Base-by-base conservation (phyloP, 768 basidiomycete genomes). In the Pisolithus albus region DNA sequence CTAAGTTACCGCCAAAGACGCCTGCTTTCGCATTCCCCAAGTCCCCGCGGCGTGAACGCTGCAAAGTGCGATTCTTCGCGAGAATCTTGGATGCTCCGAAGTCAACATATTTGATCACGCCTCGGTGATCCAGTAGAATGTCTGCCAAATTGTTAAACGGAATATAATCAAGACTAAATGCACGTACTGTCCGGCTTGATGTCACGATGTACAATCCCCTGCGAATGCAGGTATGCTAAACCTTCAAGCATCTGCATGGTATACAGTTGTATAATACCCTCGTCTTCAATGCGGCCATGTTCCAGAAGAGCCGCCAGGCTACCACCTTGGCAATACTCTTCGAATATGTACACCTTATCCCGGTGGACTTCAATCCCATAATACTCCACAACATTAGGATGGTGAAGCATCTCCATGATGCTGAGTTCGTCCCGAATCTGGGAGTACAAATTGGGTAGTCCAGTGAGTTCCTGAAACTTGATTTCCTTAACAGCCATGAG, bases 401-500 rank as follows among this genome's bases (percentile, higher is more conserved):
- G 96, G 55, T 91, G 89, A 23, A 98, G 77, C 82, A 98, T 86
- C 68, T 94, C 92, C 96, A 99, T 99, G 51, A 99, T 92, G 58
- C 82, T 85, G 50, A 96, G 82, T 70, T 99, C 96, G 65, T 98
- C 93, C 65, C 83, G 87, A 69, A 98, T 96, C 64, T 94, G 90
- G 48, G 88, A 79, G 71, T 92, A 91, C 24, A 98, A 76, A 55
- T 82, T 90, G 4, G 94, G 88, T 47, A 92, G 72, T 18, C 90
- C 91, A 5, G 90, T 83, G 11, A 95, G 73, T 65, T 97, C 95
- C 64, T 94, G 92, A 67, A 94, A 95, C 53, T 92, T 92, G 66
- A 98, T 92, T 72, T 98, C 96, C 72, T 99, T 99, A 61, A 97
- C 96, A 8, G 96, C 96, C 93, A 99, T 97, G 54, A 97, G 82